Evolutionary conservation across 2,329 filamentous ascomycete genomes (phyloP).

Genomic region (Orbilia javanica): DNA sequence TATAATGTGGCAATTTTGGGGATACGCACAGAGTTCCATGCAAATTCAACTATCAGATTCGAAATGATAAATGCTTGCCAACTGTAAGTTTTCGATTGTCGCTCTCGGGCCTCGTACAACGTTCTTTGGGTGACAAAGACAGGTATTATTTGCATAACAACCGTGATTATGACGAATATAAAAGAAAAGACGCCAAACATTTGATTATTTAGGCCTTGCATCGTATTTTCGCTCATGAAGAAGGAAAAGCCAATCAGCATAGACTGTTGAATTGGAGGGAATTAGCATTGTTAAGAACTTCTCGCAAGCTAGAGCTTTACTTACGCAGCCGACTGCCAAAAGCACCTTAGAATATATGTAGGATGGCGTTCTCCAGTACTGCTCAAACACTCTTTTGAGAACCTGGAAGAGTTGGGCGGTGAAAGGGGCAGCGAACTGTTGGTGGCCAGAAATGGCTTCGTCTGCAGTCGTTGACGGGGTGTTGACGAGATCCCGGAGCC

Average conservation of each 20-base stretch:
- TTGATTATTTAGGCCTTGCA: constrained; percentile 85
- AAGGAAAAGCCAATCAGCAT: constrained; percentile 88
- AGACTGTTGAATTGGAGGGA: constrained; percentile 64
- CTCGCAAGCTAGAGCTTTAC: neutral
- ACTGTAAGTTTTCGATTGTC: constrained; percentile 84
- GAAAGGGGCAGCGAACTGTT: constrained; percentile 85
- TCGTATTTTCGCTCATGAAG: constrained; percentile 77
- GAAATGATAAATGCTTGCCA: constrained; percentile 88
- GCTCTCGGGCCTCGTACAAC: constrained; percentile 86
- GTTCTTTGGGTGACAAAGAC: constrained; percentile 85
- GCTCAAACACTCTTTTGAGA: constrained; percentile 81
- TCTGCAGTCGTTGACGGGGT: constrained; percentile 45
- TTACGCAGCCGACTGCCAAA: constrained; percentile 73
- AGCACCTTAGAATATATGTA: constrained; percentile 87
- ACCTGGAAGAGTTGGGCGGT: constrained; percentile 75
- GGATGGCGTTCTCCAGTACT: constrained; percentile 89
- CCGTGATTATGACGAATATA: constrained; percentile 81
- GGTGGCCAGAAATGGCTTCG: constrained; percentile 71
- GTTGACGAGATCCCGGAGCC: constrained; percentile 64
- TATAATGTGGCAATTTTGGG: neutral
- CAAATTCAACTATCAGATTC: constrained; percentile 85
- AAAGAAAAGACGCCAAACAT: constrained; percentile 89
- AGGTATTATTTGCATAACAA: constrained; percentile 85
- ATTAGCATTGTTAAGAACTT: neutral
- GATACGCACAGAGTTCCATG: constrained; percentile 67